These are phyloP conservation scores for Pseudoperonospora humuli DNA, from an alignment of 352 stramenopile genomes.

Conservation along the genomic window DNA sequence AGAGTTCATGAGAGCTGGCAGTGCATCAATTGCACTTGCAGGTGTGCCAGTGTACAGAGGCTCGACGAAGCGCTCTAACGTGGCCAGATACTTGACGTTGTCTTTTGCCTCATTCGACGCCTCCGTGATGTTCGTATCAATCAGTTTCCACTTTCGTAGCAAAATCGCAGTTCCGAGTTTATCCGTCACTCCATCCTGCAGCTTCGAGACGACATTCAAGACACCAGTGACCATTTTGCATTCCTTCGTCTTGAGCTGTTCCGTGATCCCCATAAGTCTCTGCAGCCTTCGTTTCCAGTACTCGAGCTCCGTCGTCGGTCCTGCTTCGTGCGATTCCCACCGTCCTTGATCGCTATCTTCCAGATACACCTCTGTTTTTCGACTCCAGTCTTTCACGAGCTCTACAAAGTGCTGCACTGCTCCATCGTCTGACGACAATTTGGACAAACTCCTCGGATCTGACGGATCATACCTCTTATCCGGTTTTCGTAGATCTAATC, in stretches of 20 bases:
- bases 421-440: conserved; percentile 55
- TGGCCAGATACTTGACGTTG: conserved; percentile 83
- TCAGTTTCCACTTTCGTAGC: conserved; percentile 80
- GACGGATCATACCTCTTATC: conserved; percentile 73
- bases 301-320: conserved; percentile 77
- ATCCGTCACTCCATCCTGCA: conserved; percentile 54
- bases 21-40: conserved; percentile 50
- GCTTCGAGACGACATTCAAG: conserved; percentile 75
- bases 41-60: conserved; percentile 65
- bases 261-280: conserved; percentile 79
- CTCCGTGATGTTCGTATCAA: conserved; percentile 84
- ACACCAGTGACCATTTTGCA: conserved; percentile 83
- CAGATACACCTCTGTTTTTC: conserved; percentile 78
- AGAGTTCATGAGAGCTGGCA: conserved; percentile 85
- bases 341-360: conserved; percentile 73
- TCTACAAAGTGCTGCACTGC: conserved; percentile 82
- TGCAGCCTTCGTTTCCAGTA: conserved; percentile 84
- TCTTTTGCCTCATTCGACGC: conserved; percentile 80
- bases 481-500: conserved; percentile 82
- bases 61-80: conserved; percentile 81
- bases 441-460: conserved; percentile 61
- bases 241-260: conserved; percentile 86
- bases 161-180: conserved; percentile 55
- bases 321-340: conserved; percentile 78
- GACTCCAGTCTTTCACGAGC: conserved; percentile 86